Evolutionary conservation across 495 filamentous ascomycete species (phyloP).

Genomic region (Tuber microsphaerosporum): DNA sequence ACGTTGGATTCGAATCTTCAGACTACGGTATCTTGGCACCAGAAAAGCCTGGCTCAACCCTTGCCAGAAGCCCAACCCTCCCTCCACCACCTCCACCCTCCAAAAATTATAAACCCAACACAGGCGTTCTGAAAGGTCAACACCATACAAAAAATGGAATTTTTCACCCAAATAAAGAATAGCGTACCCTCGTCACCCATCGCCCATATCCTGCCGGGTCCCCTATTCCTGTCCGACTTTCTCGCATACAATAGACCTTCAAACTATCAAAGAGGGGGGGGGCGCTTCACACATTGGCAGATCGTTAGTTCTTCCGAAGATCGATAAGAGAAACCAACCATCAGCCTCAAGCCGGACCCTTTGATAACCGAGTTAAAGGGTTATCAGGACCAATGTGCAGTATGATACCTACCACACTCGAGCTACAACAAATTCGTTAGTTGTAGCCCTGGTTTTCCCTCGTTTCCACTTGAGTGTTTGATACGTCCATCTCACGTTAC

Average conservation of each 20-base stretch:
- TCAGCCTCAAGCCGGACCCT: constrained; percentile 18
- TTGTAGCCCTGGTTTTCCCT: not conserved
- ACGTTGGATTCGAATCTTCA: constrained; percentile 10
- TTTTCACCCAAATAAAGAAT: not conserved
- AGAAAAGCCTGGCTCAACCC: not conserved
- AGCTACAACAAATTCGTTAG: not conserved
- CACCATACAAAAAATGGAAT: not conserved
- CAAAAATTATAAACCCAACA: not conserved
- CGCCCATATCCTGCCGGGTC: not conserved
- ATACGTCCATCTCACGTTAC: not conserved
- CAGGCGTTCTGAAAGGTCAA: not conserved
- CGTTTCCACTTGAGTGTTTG: not conserved
- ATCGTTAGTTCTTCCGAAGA: not conserved
- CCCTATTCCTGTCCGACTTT: not conserved
- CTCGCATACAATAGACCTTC: not conserved
- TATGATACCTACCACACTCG: not conserved
- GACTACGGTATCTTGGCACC: not conserved
- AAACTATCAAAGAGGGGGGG: not conserved
- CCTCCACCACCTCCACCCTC: not conserved
- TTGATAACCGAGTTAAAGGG: constrained; percentile 5
- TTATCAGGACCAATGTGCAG: not conserved
- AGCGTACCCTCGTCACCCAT: not conserved
- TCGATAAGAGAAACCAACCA: not conserved
- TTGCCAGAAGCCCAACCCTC: not conserved
- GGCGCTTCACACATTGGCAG: not conserved